Evolutionary conservation across 805 yeast species (phyloP).

Genomic region (Soucietia sequanensis): DNA sequence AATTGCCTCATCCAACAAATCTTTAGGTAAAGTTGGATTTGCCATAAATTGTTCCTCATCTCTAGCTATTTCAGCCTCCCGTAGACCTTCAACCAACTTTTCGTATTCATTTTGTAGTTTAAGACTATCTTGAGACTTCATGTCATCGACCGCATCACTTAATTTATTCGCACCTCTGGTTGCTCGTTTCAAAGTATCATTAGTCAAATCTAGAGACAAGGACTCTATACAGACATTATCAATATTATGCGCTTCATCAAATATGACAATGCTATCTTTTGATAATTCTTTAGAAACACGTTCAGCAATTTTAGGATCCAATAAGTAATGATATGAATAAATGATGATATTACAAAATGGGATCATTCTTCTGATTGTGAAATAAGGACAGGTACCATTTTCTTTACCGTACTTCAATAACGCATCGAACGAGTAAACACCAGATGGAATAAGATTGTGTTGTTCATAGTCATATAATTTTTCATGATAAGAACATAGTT

Average conservation of each 20-base stretch:
- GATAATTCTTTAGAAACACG: constrained; percentile 90
- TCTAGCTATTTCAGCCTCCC: constrained; percentile 71
- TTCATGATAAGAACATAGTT: constrained; percentile 86
- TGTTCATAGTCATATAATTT: constrained; percentile 84
- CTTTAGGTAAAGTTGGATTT: constrained; percentile 84
- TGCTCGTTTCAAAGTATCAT: constrained; percentile 83
- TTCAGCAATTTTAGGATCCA: constrained; percentile 97
- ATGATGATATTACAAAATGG: constrained; percentile 90
- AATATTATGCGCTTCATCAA: constrained; percentile 98
- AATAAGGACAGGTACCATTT: constrained; percentile 89
- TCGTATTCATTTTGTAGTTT: constrained; percentile 89
- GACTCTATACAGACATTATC: constrained; percentile 99
- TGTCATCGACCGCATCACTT: constrained; percentile 79
- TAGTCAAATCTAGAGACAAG: constrained; percentile 85
- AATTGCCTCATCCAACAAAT: constrained; percentile 84
- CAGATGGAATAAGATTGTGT: constrained; percentile 83
- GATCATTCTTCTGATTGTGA: constrained; percentile 97
- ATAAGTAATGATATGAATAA: constrained; percentile 92
- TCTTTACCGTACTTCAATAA: constrained; percentile 73
- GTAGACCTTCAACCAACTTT: constrained; percentile 82
- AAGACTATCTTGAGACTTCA: constrained; percentile 77
- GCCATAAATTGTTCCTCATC: constrained; percentile 71
- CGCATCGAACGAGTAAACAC: constrained; percentile 92
- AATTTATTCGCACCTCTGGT: constrained; percentile 81
- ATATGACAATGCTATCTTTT: constrained; percentile 89